Evolutionary conservation across 129 eudicot genomes (phyloP).

Genomic region (Pseudognaphalium luteoalbum): DNA sequence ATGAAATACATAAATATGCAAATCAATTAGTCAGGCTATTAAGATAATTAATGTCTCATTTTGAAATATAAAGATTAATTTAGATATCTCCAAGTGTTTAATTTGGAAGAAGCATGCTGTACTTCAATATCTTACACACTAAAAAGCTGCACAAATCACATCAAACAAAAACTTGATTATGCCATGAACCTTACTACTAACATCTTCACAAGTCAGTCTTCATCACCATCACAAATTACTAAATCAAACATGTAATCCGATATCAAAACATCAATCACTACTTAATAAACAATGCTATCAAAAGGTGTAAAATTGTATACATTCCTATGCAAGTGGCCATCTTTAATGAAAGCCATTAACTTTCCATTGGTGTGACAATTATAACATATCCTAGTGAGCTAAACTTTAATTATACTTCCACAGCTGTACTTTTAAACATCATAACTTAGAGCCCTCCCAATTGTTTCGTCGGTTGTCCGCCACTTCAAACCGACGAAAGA

Average conservation of each 20-base stretch:
- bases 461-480: too few relatives aligned
- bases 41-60: conserved; percentile 2
- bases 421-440: not conserved
- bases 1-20: not conserved
- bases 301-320: not conserved
- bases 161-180: conserved; percentile 7
- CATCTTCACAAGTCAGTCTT: not conserved
- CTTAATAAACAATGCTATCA: not conserved
- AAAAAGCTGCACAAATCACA: not conserved
- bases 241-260: not conserved
- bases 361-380: not conserved
- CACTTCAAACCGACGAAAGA: too few relatives aligned
- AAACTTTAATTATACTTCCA: not conserved
- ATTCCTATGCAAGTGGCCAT: not conserved
- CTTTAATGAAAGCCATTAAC: not conserved
- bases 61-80: not conserved
- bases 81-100: not conserved
- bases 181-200: not conserved
- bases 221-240: conserved; percentile 3
- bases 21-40: conserved; percentile 3
- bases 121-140: not conserved
- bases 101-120: conserved; percentile 3
- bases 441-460: too few relatives aligned
- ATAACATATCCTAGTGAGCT: not conserved
- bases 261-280: not conserved